A percentile compares a stretch with the other conserved stretches of the same genome.
Evolutionary conservation across 1,284 basidiomycete genomes (phyloP).

Genomic region (Tilletia indica): DNA sequence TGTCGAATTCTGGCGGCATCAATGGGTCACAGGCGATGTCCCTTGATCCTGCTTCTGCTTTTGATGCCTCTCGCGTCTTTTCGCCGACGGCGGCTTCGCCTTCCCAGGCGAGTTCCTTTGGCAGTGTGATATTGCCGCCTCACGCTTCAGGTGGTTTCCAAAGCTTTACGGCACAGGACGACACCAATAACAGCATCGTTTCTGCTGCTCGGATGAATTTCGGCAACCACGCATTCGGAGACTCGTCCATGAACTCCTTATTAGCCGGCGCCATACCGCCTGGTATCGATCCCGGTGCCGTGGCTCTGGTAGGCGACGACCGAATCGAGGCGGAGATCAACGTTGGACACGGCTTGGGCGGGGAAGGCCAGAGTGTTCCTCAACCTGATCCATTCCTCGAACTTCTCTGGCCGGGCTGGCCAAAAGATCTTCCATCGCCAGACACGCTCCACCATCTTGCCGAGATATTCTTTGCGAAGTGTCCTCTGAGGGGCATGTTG

Average conservation of each 20-base stretch:
- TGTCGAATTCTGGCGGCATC: neutral
- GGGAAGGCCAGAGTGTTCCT: neutral
- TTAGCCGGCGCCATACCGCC: neutral
- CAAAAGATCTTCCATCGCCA: slow-evolving; percentile 22
- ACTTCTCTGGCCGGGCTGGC: slow-evolving; percentile 24
- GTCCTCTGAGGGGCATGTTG: slow-evolving; percentile 21
- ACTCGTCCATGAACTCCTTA: neutral
- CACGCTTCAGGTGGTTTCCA: neutral
- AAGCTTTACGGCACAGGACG: neutral
- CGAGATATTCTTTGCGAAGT: slow-evolving; percentile 26
- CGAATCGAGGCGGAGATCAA: neutral
- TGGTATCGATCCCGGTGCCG: neutral
- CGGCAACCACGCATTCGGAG: neutral
- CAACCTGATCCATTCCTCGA: slow-evolving; percentile 23
- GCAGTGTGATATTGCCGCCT: neutral
- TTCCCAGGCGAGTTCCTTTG: neutral
- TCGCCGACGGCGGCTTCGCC: neutral
- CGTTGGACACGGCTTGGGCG: neutral
- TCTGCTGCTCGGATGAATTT: neutral
- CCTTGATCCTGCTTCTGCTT: neutral
- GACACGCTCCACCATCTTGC: slow-evolving; percentile 21
- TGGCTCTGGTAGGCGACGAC: neutral
- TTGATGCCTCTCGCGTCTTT: neutral
- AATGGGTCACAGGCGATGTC: neutral
- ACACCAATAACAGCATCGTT: neutral